A percentile compares a stretch with the other conserved stretches of the same genome.
Conservation (phyloP, 2,329 filamentous ascomycete species). For the Verticillium albo-atrum region DNA sequence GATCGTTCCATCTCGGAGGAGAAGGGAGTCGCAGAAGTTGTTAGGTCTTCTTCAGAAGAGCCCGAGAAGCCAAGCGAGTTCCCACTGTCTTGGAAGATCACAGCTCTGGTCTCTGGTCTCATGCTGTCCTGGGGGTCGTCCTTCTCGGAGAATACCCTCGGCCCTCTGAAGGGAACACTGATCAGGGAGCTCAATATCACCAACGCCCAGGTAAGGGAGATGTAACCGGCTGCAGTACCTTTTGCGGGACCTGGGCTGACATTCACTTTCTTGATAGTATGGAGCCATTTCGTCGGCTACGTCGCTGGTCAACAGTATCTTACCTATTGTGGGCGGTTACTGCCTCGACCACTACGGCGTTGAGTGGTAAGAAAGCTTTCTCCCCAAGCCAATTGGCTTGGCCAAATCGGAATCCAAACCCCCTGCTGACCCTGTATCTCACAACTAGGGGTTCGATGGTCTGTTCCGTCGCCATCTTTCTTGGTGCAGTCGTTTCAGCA, state of each 20-base stretch:
- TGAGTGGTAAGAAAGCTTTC: conserved; percentile 13
- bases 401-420: too few relatives aligned
- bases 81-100: conserved; percentile 16
- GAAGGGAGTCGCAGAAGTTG: conserved; percentile 2
- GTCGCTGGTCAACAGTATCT: conserved; percentile 18
- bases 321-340: conserved; percentile 20
- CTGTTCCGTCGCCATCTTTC: conserved; percentile 16
- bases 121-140: conserved; percentile 19
- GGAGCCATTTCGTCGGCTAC: conserved; percentile 18
- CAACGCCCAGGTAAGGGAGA: conserved; percentile 11
- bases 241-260: background rate
- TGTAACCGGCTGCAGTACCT: background rate
- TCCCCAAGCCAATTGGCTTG: background rate
- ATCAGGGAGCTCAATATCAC: conserved; percentile 14
- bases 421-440: background rate
- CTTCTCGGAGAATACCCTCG: conserved; percentile 18
- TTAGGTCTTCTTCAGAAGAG: background rate
- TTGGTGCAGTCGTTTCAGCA: conserved; percentile 18
- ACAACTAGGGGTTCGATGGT: conserved; percentile 14
- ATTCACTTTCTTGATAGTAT: conserved; percentile 9
- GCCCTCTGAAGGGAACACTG: conserved; percentile 16
- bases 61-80: conserved; percentile 13
- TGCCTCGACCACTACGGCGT: conserved; percentile 19
- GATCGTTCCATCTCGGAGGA: background rate
- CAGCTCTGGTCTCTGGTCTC: conserved; percentile 15